Conservation (phyloP, 768 basidiomycete genomes). For the Lactarius trivialis region DNA sequence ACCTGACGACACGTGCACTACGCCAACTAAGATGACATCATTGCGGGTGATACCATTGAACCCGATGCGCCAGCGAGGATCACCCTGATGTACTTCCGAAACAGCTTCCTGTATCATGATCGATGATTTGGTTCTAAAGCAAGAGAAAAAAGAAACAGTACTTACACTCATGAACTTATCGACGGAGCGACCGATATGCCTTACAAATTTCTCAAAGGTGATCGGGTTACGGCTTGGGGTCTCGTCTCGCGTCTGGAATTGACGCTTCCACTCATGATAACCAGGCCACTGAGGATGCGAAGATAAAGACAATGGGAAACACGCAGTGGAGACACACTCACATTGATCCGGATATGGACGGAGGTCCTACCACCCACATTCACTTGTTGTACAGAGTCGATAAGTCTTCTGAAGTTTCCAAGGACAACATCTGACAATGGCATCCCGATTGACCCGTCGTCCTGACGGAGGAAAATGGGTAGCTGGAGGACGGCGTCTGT, state of each 20-base stretch:
- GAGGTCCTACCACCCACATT: conserved; percentile 21
- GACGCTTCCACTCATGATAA: conserved; percentile 22
- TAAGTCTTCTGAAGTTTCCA: conserved; percentile 19
- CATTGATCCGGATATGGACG: conserved; percentile 20
- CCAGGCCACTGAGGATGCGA: conserved; percentile 18
- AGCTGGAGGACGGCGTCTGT: conserved; percentile 18
- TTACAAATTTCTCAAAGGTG: conserved; percentile 19
- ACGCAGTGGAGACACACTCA: background rate
- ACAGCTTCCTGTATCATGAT: conserved; percentile 5
- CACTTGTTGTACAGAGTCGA: conserved; percentile 12
- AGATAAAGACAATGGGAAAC: background rate
- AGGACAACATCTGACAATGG: conserved; percentile 17
- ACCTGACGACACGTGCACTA: conserved; percentile 22
- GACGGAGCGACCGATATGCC: conserved; percentile 21
- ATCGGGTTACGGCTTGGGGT: conserved; percentile 19
- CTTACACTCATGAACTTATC: conserved; percentile 21
- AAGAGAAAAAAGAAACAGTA: background rate
- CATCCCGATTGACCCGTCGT: conserved; percentile 20
- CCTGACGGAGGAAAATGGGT: conserved; percentile 22
- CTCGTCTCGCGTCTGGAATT: conserved; percentile 23
- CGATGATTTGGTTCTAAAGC: background rate
- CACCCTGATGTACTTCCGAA: conserved; percentile 11
- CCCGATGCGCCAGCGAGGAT: conserved; percentile 21
- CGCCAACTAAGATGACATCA: conserved; percentile 19
- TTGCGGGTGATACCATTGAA: conserved; percentile 14